Conservation (phyloP, 2,329 filamentous ascomycete genomes). For the Penicillium hesseltinei region DNA sequence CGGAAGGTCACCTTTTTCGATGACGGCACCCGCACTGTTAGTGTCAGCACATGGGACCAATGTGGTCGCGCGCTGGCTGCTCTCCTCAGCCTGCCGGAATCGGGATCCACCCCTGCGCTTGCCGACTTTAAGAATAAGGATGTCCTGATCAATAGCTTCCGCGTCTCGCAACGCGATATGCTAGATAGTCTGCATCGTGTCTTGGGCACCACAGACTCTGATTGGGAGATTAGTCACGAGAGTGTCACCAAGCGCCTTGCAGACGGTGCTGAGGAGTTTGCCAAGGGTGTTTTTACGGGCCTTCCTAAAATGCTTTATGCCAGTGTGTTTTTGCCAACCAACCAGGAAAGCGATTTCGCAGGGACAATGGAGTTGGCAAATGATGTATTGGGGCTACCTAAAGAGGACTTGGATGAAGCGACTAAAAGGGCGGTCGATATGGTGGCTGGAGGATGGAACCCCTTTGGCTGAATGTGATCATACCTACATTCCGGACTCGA, state of each 20-base stretch:
- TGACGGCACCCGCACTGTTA: conserved; percentile 57
- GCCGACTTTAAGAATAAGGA: conserved; percentile 40
- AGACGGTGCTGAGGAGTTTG: conserved; percentile 10
- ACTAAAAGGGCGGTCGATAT: conserved; percentile 16
- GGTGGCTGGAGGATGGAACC: conserved; percentile 16
- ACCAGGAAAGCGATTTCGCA: conserved; percentile 10
- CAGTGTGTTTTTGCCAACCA: conserved; percentile 1
- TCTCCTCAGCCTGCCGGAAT: conserved; percentile 47
- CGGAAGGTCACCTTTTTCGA: conserved; percentile 50
- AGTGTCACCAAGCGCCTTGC: conserved; percentile 9
- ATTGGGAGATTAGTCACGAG: conserved; percentile 49
- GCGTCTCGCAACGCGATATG: conserved; percentile 62
- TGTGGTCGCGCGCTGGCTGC: conserved; percentile 52
- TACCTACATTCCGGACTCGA: no score
- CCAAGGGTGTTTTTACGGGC: conserved; percentile 6
- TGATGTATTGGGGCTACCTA: conserved; percentile 5
- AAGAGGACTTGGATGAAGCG: conserved; percentile 17
- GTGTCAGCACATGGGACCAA: conserved; percentile 61
- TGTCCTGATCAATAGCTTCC: conserved; percentile 56
- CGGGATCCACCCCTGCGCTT: conserved; percentile 39
- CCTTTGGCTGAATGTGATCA: neutral
- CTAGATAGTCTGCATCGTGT: conserved; percentile 58
- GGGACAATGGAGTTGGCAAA: conserved; percentile 4
- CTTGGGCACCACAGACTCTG: conserved; percentile 54
- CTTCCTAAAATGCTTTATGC: conserved; percentile 14